phyloP scores from a whole-genome alignment of 257 asterid genomes.

The Paraleonurus japonicus region DNA sequence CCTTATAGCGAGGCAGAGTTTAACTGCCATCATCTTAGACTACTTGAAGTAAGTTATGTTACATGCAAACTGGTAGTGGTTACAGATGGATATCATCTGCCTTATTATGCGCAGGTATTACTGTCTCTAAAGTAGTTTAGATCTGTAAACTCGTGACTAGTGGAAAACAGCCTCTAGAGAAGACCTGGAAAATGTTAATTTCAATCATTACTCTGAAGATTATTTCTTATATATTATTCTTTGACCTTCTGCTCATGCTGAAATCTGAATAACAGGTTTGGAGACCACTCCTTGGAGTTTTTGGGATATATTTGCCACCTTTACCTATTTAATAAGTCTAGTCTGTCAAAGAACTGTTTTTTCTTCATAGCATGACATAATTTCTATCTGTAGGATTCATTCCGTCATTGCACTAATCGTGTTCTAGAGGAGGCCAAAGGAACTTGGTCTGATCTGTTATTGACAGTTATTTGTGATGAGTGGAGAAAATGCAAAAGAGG shows the following conservation, averaged over 20 bases:
- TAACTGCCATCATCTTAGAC: slow-evolving; percentile 59
- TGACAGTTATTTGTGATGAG: slow-evolving; percentile 70
- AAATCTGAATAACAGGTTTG: slow-evolving; percentile 10
- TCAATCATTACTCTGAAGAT: slow-evolving; percentile 3
- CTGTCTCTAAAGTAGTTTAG: slow-evolving; percentile 6
- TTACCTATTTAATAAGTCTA: slow-evolving; percentile 13
- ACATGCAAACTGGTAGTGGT: slow-evolving; percentile 22
- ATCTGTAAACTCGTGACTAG: not conserved
- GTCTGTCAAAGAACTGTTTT: slow-evolving; percentile 10
- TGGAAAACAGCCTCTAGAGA: slow-evolving; percentile 1
- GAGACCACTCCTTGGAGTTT: slow-evolving; percentile 1
- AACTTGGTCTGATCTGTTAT: slow-evolving; percentile 81
- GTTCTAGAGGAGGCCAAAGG: slow-evolving; percentile 83
- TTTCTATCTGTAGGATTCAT: slow-evolving; percentile 58
- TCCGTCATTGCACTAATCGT: slow-evolving; percentile 44
- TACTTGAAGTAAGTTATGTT: slow-evolving; percentile 61
- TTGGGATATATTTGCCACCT: slow-evolving; percentile 2
- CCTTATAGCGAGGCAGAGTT: slow-evolving; percentile 88
- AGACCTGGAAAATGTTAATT: not conserved
- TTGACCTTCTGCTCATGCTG: slow-evolving; percentile 13
- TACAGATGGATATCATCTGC: slow-evolving; percentile 17
- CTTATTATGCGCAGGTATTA: slow-evolving; percentile 9
- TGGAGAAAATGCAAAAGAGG: slow-evolving; percentile 99
- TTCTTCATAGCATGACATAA: slow-evolving; percentile 23
- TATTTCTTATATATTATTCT: slow-evolving; percentile 9